phyloP scores from a whole-genome alignment of 1,284 basidiomycete species.

The Ceratobasidium sp. region DNA sequence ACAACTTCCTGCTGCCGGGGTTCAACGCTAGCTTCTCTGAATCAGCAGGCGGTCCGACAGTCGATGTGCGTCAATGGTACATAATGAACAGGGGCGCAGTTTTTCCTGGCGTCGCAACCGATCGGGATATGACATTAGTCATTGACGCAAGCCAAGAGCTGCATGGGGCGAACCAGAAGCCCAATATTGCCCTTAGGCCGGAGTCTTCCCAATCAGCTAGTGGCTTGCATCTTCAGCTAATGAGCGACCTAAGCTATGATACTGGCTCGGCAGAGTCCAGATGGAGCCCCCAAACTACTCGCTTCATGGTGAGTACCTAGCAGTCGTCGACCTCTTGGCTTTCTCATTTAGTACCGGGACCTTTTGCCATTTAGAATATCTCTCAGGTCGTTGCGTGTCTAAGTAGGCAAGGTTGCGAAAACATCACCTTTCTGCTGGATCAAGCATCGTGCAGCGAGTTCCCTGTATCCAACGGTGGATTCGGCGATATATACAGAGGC shows the following conservation, averaged over 20 bases:
- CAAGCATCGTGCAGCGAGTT: background rate
- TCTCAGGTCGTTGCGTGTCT: background rate
- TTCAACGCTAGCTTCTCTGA: conserved; percentile 53
- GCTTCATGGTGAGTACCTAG: background rate
- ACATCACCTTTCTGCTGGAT: conserved; percentile 1
- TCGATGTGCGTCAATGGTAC: conserved; percentile 19
- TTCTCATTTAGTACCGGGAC: too few species aligned
- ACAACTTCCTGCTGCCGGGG: conserved; percentile 86
- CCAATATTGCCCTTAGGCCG: background rate
- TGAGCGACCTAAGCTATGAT: too few species aligned
- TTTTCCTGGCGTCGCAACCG: background rate
- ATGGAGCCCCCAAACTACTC: background rate
- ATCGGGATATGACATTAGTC: background rate
- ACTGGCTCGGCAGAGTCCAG: too few species aligned
- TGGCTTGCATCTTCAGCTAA: too few species aligned
- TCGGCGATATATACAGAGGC: conserved; percentile 23
- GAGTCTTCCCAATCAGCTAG: background rate
- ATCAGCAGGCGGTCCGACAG: background rate
- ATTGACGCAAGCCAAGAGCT: background rate
- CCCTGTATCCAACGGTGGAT: conserved; percentile 16
- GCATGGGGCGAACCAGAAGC: background rate
- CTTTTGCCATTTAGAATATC: background rate
- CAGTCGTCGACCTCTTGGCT: background rate
- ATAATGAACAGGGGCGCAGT: background rate
- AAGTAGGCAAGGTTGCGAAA: background rate